Conservation (phyloP, 2,329 filamentous ascomycete species). For the Dichotomopilus funicola region DNA sequence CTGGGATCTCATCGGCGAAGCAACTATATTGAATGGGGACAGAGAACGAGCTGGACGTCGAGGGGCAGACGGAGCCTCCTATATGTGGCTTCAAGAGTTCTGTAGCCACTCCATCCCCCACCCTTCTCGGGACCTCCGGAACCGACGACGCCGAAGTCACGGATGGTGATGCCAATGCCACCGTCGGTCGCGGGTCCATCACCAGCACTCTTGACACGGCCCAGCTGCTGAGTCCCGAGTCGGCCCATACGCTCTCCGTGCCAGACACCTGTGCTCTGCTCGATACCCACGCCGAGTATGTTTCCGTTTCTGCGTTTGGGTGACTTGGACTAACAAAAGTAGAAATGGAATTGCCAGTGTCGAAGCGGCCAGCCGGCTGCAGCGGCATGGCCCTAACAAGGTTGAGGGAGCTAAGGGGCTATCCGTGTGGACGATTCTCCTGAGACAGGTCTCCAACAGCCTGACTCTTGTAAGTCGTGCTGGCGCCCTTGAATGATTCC, state of each 20-base stretch:
- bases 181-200: conserved; percentile 10
- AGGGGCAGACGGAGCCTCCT: conserved; percentile 29
- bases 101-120: conserved; percentile 20
- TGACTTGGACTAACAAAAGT: conserved; percentile 3
- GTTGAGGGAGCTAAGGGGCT: conserved; percentile 65
- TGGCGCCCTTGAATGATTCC: not conserved
- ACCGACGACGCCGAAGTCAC: conserved; percentile 8
- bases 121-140: conserved; percentile 18
- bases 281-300: conserved; percentile 23
- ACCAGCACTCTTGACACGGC: conserved; percentile 12
- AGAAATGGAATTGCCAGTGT: conserved; percentile 54
- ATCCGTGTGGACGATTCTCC: conserved; percentile 67
- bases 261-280: conserved; percentile 21
- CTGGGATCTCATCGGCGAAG: conserved; percentile 16
- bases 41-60: conserved; percentile 27
- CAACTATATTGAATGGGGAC: conserved; percentile 26
- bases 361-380: conserved; percentile 60
- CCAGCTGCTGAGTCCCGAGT: conserved; percentile 26
- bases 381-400: conserved; percentile 61
- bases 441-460: conserved; percentile 72
- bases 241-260: conserved; percentile 23
- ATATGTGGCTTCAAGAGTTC: conserved; percentile 27
- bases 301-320: not conserved
- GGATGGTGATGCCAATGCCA: conserved; percentile 8
- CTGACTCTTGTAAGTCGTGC: conserved; percentile 48